phyloP scores from a whole-genome alignment of 768 basidiomycete genomes.

The Suillus bovinus region DNA sequence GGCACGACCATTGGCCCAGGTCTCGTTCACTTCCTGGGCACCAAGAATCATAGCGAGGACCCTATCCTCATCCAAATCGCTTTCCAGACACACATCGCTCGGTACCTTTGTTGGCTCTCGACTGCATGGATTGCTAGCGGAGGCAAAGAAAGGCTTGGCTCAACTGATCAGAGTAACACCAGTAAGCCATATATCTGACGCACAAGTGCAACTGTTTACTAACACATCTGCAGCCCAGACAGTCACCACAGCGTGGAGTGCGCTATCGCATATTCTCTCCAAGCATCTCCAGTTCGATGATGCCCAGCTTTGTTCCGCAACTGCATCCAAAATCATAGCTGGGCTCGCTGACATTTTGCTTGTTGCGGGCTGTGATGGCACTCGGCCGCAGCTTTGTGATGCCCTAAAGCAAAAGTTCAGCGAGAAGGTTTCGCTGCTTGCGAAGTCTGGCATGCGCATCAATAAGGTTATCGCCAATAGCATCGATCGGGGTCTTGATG shows the following conservation, averaged over 20 bases:
- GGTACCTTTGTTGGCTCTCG: constrained; percentile 29
- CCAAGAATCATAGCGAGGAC: constrained; percentile 32
- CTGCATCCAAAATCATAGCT: constrained; percentile 23
- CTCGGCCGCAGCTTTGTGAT: constrained; percentile 34
- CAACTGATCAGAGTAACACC: constrained; percentile 26
- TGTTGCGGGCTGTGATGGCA: constrained; percentile 25
- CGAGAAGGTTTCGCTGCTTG: constrained; percentile 42
- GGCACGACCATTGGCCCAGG: constrained; percentile 20
- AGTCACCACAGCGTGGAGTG: constrained; percentile 45
- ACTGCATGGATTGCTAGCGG: constrained; percentile 32
- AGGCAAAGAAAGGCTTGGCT: constrained; percentile 33
- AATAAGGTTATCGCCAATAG: constrained; percentile 39
- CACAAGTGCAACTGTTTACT: neutral
- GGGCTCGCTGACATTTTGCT: constrained; percentile 32
- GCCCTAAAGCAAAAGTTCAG: constrained; percentile 44
- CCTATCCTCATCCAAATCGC: constrained; percentile 39
- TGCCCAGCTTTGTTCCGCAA: constrained; percentile 23
- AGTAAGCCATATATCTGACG: neutral
- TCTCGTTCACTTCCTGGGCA: constrained; percentile 29
- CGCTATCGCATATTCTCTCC: constrained; percentile 37
- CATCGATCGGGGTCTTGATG: constrained; percentile 33
- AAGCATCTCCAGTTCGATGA: constrained; percentile 23
- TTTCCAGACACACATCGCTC: constrained; percentile 32
- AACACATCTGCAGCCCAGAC: constrained; percentile 36
- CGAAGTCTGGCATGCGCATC: constrained; percentile 46